Base-by-base conservation (phyloP, 805 yeast genomes). In the Pichia cabralensis region DNA sequence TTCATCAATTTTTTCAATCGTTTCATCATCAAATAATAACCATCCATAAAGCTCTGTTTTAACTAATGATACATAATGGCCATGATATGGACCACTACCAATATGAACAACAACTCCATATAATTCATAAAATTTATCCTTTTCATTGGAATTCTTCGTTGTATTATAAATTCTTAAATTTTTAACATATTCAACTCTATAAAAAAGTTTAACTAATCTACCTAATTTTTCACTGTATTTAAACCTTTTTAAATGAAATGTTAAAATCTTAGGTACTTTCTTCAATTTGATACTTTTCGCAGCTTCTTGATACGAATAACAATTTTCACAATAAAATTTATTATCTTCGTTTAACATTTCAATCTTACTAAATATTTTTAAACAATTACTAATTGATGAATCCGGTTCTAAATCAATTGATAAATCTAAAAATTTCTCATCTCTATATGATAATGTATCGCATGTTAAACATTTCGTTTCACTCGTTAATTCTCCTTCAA, bases 41-140 rank as follows among this genome's bases (percentile, higher is more conserved):
- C 98, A 92, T 0, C 95, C 88, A 26, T 74, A 71, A 16, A 70
- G 65, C 35, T 71, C 76, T 5, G 86, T 79, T 51, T 85, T 85
- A 40, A 92, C 80, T 5, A 92, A 62, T 0, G 95, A 71, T 8
- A 92, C 89, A 55, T 92, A 92, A 54, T 92, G 98, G 0, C 98
- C 98, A 58, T 88, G 96, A 62, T 85, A 86, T 1, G 97, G 96
- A 0, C 97, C 96, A 4, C 96, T 94, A 6, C 98, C 98, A 45
- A 92, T 76, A 52, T 92, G 98, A 9, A 92, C 86, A 10, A 92
- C 92, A 28, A 89, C 77, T 0, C 89, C 84, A 42, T 76, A 80
- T 33, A 92, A 60, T 48, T 88, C 95, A 50, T 86, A 92, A 14
- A 77, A 64, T 46, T 71, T 73, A 44, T 72, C 72, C 2, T 71